phyloP scores from a whole-genome alignment of 495 filamentous ascomycete species.

The Penicillium turbatum region DNA sequence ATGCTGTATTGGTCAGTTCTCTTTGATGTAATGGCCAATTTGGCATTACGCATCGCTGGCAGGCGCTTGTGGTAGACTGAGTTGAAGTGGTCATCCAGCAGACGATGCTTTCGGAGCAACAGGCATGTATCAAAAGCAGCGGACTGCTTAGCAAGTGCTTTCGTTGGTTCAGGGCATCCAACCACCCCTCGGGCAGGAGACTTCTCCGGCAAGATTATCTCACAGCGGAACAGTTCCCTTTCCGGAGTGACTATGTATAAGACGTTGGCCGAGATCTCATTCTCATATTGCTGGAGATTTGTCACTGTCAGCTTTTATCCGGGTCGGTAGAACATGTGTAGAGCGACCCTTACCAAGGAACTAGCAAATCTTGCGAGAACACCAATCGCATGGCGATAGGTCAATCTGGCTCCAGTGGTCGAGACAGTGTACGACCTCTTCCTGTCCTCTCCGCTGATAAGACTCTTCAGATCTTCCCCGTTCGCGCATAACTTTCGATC shows the following conservation, averaged over 20 bases:
- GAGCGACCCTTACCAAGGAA: conserved; percentile 44
- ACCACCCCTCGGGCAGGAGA: conserved; percentile 66
- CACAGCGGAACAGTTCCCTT: conserved; percentile 66
- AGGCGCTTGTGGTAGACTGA: conserved; percentile 69
- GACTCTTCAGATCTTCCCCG: conserved; percentile 52
- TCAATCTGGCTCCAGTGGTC: conserved; percentile 73
- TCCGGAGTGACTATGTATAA: conserved; percentile 58
- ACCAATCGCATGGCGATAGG: conserved; percentile 64
- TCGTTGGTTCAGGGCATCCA: conserved; percentile 58
- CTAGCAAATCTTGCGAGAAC: conserved; percentile 62
- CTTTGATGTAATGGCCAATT: conserved; percentile 75
- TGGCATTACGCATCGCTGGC: conserved; percentile 84
- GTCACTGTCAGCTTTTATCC: not conserved
- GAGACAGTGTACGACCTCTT: conserved; percentile 57
- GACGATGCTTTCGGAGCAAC: conserved; percentile 57
- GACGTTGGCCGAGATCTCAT: conserved; percentile 50
- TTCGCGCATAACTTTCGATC: conserved; percentile 66
- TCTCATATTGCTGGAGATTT: conserved; percentile 51
- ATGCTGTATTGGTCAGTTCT: conserved; percentile 70
- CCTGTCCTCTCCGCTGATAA: conserved; percentile 52
- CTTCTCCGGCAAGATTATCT: conserved; percentile 73
- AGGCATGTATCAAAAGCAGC: conserved; percentile 87
- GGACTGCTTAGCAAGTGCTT: conserved; percentile 78
- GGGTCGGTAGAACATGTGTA: not conserved
- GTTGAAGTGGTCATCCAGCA: conserved; percentile 68